Conservation (phyloP, 2,329 filamentous ascomycete species). For the Microdochium paspali region DNA sequence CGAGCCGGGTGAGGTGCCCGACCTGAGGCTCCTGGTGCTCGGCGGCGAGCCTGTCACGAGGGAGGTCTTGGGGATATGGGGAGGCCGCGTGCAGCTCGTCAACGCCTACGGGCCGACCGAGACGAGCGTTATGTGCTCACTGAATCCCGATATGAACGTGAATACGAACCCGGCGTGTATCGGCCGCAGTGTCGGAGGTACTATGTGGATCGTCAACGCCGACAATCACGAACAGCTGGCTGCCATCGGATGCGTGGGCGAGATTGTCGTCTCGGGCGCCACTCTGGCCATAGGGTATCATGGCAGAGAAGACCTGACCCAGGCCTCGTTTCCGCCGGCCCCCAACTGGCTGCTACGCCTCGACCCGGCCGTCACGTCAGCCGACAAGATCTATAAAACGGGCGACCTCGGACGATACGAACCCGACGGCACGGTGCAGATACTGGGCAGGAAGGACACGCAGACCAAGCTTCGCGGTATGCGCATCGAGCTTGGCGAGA, state of each 20-base stretch:
- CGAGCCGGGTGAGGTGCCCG: constrained; percentile 13
- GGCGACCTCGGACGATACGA: constrained; percentile 27
- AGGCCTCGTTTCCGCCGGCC: too few species aligned
- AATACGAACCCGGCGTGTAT: too few species aligned
- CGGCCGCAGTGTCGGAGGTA: too few species aligned
- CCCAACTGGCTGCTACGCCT: too few species aligned
- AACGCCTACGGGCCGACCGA: not conserved
- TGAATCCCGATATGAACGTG: not conserved
- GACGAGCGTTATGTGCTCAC: not conserved
- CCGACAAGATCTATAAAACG: constrained; percentile 23
- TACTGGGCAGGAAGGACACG: constrained; percentile 4
- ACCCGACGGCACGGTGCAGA: constrained; percentile 18
- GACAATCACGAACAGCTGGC: not conserved
- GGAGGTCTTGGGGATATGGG: not conserved
- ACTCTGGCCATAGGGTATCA: not conserved
- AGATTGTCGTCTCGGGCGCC: not conserved
- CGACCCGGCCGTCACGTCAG: too few species aligned
- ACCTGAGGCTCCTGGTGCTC: not conserved
- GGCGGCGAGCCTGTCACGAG: not conserved
- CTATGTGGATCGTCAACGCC: not conserved
- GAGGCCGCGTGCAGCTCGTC: not conserved
- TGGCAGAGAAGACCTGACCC: too few species aligned
- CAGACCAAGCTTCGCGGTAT: constrained; percentile 15
- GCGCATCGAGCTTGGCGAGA: constrained; percentile 4
- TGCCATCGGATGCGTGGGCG: not conserved